Base-by-base conservation (phyloP, 331 rosid species). In the Telfairia occidentalis region DNA sequence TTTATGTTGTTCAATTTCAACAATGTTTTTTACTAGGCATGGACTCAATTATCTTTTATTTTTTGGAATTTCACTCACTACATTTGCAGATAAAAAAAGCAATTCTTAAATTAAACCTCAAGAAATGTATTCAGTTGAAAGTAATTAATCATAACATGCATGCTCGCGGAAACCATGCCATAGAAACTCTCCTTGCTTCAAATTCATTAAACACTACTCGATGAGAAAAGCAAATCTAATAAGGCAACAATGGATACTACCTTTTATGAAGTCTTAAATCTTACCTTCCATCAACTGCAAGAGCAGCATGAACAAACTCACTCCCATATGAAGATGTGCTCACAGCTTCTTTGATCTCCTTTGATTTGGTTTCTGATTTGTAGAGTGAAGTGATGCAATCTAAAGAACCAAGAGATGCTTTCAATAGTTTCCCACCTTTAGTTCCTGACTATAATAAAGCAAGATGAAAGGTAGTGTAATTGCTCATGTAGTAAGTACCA, bases 291-390 rank as follows among this genome's bases (percentile, higher is more conserved):
- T 94, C 80, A 49, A 94, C 89, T 32, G 91, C 81, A 75, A 94
- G 96, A 78, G 97, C 98, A 55, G 96, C 98, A 79, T 82, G 95
- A 78, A 94, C 97, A 91, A 88, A 94, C 84, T 87, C 92, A 71
- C 96, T 80, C 78, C 96, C 96, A 59, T 83, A 91, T 2, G 92
- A 88, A 78, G 98, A 94, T 52, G 91, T 78, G 85, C 78, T 80
- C 50, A 84, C 91, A 76, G 97, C 98, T 45, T 94, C 91, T 81
- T 88, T 88, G 83, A 94, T 89, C 87, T 78, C 89, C 75, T 82
- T 78, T 55, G 87, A 84, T 73, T 87, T 92, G 52, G 78, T 85
- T 78, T 90, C 84, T 7, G 96, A 84, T 81, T 78, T 84, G 84
- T 88, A 88, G 30, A 82, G 86, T 38, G 98, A 94, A 46, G 96